A percentile compares a stretch with the other conserved stretches of the same genome.
Evolutionary conservation across 2,329 filamentous ascomycete genomes (phyloP).

Genomic region (Colletotrichum sp.): DNA sequence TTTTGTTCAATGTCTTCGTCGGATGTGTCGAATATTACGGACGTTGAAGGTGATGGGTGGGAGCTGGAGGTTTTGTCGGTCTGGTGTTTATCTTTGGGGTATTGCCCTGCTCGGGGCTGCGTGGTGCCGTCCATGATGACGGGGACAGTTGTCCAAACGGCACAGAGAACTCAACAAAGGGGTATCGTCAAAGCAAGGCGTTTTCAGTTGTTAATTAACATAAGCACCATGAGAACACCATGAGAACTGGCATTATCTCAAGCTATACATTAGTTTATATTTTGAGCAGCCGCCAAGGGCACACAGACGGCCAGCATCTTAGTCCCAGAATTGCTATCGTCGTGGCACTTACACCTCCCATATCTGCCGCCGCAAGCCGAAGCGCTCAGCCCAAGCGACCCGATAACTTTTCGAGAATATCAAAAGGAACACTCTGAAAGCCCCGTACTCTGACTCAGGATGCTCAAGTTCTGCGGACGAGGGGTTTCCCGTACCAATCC

Average conservation of each 20-base stretch:
- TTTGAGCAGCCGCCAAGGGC: background rate
- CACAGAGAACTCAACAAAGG: background rate
- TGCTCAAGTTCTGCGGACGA: fast-evolving
- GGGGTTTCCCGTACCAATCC: background rate
- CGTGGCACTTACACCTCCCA: background rate
- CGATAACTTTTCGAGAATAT: background rate
- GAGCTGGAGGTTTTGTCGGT: background rate
- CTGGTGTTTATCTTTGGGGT: background rate
- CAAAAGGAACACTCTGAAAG: background rate
- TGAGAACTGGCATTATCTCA: fast-evolving
- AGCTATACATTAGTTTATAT: background rate
- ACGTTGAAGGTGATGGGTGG: background rate
- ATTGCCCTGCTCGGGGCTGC: background rate
- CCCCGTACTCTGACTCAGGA: background rate
- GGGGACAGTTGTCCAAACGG: background rate
- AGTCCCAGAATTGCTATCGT: background rate
- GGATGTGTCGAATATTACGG: background rate
- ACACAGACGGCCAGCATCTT: background rate
- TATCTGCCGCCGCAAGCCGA: background rate
- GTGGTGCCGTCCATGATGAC: background rate
- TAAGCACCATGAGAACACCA: background rate
- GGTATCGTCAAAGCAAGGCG: background rate
- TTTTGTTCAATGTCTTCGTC: background rate
- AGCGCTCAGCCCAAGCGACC: background rate
- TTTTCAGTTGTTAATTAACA: background rate